Percentiles rank a stretch among this genome's conserved stretches.
phyloP scores from a whole-genome alignment of 139 green algal genomes.

The Coccomyxa sp. region DNA sequence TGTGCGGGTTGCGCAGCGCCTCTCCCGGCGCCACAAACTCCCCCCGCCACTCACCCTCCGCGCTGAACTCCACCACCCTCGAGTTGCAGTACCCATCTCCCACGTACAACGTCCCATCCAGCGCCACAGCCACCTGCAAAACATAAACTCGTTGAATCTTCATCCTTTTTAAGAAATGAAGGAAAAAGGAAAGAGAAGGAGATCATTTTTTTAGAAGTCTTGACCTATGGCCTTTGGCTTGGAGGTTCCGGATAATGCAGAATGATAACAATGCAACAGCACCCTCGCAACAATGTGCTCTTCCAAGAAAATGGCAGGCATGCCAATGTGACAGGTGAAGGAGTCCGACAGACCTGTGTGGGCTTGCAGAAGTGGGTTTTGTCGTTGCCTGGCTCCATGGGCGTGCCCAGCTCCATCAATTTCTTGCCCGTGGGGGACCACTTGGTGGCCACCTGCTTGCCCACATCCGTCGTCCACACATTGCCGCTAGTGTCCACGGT shows the following conservation, averaged over 20 bases:
- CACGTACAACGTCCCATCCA: constrained; percentile 69
- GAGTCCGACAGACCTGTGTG: constrained; percentile 45
- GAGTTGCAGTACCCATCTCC: constrained; percentile 67
- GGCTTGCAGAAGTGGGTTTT: constrained; percentile 71
- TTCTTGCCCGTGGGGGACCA: constrained; percentile 38
- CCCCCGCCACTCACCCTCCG: constrained; percentile 29
- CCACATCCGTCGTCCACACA: constrained; percentile 66
- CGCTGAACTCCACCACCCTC: constrained; percentile 37
- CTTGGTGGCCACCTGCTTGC: constrained; percentile 61
- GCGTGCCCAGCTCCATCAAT: constrained; percentile 51
- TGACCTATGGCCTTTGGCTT: neutral
- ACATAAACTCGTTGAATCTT: neutral
- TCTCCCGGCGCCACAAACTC: constrained; percentile 19
- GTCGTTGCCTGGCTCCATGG: constrained; percentile 37
- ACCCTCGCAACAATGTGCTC: too few species aligned
- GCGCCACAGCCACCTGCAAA: constrained; percentile 54
- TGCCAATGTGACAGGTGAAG: neutral
- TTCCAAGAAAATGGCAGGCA: too few species aligned
- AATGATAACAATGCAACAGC: too few species aligned
- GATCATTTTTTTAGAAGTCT: too few species aligned
- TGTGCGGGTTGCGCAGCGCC: constrained; percentile 46
- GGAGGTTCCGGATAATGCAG: too few species aligned
- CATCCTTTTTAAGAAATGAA: too few species aligned
- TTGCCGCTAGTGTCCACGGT: constrained; percentile 54
- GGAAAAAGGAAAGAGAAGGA: too few species aligned